phyloP scores from a whole-genome alignment of 495 filamentous ascomycete species.

The Penicillium riverlandense region DNA sequence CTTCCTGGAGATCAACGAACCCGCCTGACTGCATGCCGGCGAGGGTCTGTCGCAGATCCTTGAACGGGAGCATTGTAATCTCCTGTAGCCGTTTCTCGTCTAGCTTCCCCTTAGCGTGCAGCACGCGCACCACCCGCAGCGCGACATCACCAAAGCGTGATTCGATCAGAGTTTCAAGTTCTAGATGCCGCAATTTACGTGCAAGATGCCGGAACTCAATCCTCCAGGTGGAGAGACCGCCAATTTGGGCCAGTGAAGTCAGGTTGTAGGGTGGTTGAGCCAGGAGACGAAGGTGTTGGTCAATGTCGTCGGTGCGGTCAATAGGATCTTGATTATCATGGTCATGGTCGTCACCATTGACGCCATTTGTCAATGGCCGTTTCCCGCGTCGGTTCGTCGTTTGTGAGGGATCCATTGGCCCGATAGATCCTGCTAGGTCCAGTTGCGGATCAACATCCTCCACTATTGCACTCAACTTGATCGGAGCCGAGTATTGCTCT shows the following conservation, averaged over 20 bases:
- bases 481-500: slow-evolving; percentile 29
- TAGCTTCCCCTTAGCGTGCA: slow-evolving; percentile 78
- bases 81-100: slow-evolving; percentile 80
- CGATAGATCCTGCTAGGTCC: slow-evolving; percentile 33
- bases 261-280: slow-evolving; percentile 65
- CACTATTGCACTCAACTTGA: slow-evolving; percentile 28
- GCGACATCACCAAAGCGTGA: slow-evolving; percentile 69
- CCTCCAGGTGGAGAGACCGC: slow-evolving; percentile 65
- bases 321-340: slow-evolving; percentile 20
- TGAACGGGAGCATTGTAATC: slow-evolving; percentile 67
- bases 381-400: slow-evolving; percentile 24
- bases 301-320: slow-evolving; percentile 46
- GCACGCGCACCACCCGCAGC: slow-evolving; percentile 69
- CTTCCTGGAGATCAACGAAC: slow-evolving; percentile 83
- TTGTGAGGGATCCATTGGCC: slow-evolving; percentile 21
- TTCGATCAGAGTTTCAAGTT: slow-evolving; percentile 72
- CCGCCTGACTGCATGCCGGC: slow-evolving; percentile 74
- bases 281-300: slow-evolving; percentile 71
- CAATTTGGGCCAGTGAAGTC: slow-evolving; percentile 32
- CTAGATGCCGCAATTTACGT: slow-evolving; percentile 57
- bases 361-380: slow-evolving; percentile 31
- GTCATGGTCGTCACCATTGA: slow-evolving; percentile 24
- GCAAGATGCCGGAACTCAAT: slow-evolving; percentile 68
- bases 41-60: slow-evolving; percentile 74
- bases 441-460: slow-evolving; percentile 33